Base-by-base conservation (phyloP, 2,329 filamentous ascomycete genomes). In the Hortaea sp. region DNA sequence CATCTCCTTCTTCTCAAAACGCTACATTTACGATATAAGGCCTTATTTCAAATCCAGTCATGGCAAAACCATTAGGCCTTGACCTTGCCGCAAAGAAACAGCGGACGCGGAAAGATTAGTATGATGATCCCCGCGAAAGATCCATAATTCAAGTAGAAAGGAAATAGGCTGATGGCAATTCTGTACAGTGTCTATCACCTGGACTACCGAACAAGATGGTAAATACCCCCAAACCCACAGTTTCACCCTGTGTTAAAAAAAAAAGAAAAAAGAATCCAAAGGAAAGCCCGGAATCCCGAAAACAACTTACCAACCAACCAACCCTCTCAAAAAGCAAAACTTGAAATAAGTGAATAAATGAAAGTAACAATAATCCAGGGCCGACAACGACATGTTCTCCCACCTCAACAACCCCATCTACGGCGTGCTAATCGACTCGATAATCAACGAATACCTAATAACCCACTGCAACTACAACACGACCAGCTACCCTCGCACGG, bases 381-480 rank as follows among this genome's bases (percentile, higher is more conserved):
- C 79, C 64, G 88, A 95, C 67, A 94, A 94, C 63, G 88, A 95
- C 69, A 92, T 94, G 85, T 95, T 92, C 66, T 77, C 86, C 50
- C 90, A 97, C 63, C 57, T 53, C 35, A 59, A 63, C 46, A 82
- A 80, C 47, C 92, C 61, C 1, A 56, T 62, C 46, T 63, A 63
- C 43, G 59, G 57, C 39, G 57, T 63, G 5, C 49, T 63, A 5
- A 61, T 94, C 65, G 90, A 97, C 69, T 89, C 86, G 1, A 79
- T 94, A 48, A 81, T 94, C 63, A 97, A 95, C 66, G 77, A 83
- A 42, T 97, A 92, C 65, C 77, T 97, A 12, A 88, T 94, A 51
- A 73, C 82, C 43, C 73, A 85, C 58, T 94, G 87, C 65, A 77
- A 77, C 9, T 78, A 94, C 44, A 69, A 84, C 53, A 89, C 87